phyloP scores from a whole-genome alignment of 305 asterid genomes.

The Solanum chacoense region DNA sequence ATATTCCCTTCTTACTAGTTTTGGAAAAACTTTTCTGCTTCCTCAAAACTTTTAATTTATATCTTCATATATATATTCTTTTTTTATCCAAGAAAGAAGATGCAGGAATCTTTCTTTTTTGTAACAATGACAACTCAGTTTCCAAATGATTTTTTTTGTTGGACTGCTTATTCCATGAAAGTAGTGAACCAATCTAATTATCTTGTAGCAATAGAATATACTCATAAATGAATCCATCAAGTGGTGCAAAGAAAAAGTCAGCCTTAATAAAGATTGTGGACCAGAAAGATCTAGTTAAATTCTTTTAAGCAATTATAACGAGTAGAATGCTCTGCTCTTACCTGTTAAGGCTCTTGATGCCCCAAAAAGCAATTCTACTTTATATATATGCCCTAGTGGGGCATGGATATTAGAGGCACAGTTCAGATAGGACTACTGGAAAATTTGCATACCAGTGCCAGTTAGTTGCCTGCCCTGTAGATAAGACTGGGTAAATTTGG shows the following conservation, averaged over 20 bases:
- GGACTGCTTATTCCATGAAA: not conserved
- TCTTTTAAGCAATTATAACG: not conserved
- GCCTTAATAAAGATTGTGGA: not conserved
- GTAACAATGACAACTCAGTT: not conserved
- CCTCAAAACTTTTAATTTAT: not conserved
- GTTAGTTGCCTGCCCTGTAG: not conserved
- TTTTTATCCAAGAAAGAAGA: not conserved
- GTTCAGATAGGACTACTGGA: not conserved
- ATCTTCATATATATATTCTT: not conserved
- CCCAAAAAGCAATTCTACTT: not conserved
- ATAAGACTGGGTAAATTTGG: not conserved
- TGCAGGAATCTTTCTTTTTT: not conserved
- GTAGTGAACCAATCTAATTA: not conserved
- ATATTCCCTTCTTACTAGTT: not conserved
- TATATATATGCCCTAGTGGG: not conserved
- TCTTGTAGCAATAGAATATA: not conserved
- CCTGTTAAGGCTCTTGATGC: not conserved
- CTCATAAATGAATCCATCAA: not conserved
- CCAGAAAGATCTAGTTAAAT: slow-evolving; percentile 1
- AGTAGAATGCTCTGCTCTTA: not conserved
- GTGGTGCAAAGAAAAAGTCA: not conserved
- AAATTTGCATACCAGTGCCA: not conserved
- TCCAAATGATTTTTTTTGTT: not conserved
- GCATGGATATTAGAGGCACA: not conserved
- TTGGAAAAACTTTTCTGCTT: not conserved